Percentiles rank a stretch among this genome's conserved stretches.
These are phyloP conservation scores for Colletotrichum sp. DNA, from an alignment of 2,329 filamentous ascomycete species.

Conservation along the genomic window DNA sequence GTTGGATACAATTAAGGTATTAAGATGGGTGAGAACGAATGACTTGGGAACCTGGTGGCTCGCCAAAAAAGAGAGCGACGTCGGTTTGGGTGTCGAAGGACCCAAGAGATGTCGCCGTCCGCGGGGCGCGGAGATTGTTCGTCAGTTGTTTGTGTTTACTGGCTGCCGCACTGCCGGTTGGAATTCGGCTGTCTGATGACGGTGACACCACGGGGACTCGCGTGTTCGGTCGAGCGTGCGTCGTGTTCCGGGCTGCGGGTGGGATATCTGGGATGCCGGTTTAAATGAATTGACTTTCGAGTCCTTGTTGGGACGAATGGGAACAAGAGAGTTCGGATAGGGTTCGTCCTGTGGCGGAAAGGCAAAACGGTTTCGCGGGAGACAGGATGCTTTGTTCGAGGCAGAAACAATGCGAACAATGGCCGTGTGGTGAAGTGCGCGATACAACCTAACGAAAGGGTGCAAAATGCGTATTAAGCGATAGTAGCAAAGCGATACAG, in stretches of 20 bases:
- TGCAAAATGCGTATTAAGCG: slow-evolving; percentile 6
- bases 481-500: background rate
- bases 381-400: background rate
- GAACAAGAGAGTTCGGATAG: background rate
- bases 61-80: background rate
- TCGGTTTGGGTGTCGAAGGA: background rate
- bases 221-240: background rate
- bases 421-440: background rate
- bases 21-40: background rate
- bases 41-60: background rate
- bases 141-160: slow-evolving; percentile 1
- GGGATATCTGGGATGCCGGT: background rate
- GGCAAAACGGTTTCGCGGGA: background rate
- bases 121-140: background rate
- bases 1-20: background rate
- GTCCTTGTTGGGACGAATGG: slow-evolving; percentile 4
- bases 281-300: background rate
- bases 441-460: background rate
- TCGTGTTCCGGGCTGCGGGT: background rate
- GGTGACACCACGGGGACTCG: background rate
- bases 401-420: background rate
- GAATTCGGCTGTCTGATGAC: slow-evolving; percentile 5
- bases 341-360: background rate
- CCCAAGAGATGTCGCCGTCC: background rate
- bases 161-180: background rate